Evolutionary conservation across 208 protist genomes (phyloP).

Genomic region (Kentomonas sorsogonicus): DNA sequence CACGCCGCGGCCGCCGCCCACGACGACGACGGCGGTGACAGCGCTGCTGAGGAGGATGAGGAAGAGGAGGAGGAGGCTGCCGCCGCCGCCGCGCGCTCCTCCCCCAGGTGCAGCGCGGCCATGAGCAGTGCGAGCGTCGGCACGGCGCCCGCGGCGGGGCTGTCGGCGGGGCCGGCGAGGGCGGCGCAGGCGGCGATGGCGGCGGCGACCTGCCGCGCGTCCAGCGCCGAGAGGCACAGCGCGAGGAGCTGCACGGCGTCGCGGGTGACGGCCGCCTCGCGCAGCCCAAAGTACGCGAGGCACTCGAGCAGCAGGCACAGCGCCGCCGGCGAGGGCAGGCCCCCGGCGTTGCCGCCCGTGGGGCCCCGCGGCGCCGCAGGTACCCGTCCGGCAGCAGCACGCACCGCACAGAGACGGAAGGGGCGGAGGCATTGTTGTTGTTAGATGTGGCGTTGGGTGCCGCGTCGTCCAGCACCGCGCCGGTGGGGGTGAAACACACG

Average conservation of each 20-base stretch:
- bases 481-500: neutral
- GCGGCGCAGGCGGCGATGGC: constrained; percentile 68
- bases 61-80: neutral
- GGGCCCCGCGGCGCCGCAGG: no score
- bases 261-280: constrained; percentile 32
- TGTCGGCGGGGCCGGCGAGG: no score
- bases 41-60: constrained; percentile 20
- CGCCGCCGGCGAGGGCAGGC: constrained; percentile 19
- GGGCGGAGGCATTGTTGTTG: no score
- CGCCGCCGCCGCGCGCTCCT: constrained; percentile 13
- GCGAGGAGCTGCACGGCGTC: constrained; percentile 56
- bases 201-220: constrained; percentile 34
- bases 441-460: no score
- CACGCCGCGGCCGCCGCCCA: constrained; percentile 17
- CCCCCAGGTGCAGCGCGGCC: constrained; percentile 15
- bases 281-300: constrained; percentile 72
- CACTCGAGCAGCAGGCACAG: constrained; percentile 68
- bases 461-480: no score
- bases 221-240: constrained; percentile 48
- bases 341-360: no score
- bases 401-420: no score
- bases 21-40: constrained; percentile 39
- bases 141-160: constrained; percentile 40
- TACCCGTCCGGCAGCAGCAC: no score
- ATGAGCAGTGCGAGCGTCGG: constrained; percentile 49